phyloP scores from a whole-genome alignment of 495 filamentous ascomycete species.

The Aspergillus leporis region DNA sequence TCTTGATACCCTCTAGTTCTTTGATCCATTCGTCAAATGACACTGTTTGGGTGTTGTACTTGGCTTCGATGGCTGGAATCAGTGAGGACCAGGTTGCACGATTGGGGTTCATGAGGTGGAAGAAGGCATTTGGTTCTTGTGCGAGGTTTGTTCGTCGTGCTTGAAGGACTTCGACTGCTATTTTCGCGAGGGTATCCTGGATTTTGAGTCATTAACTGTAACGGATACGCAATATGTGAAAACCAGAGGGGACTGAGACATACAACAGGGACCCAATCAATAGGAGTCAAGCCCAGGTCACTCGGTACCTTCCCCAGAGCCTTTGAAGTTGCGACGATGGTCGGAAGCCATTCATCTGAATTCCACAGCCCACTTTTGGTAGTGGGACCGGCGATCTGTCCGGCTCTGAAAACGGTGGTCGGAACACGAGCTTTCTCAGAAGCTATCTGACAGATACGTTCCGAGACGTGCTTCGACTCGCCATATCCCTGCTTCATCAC shows the following conservation, averaged over 20 bases:
- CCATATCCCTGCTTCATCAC: constrained; percentile 49
- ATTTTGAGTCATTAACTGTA: not conserved
- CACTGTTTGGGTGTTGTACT: constrained; percentile 10
- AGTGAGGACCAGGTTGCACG: constrained; percentile 22
- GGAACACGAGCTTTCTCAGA: constrained; percentile 36
- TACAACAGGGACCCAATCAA: constrained; percentile 24
- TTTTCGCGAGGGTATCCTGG: constrained; percentile 17
- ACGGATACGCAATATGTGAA: not conserved
- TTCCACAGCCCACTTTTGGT: constrained; percentile 33
- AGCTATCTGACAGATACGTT: constrained; percentile 50
- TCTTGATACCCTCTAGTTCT: constrained; percentile 16
- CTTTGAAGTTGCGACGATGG: constrained; percentile 28
- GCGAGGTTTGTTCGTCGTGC: constrained; percentile 9
- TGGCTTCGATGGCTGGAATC: constrained; percentile 11
- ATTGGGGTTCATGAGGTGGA: constrained; percentile 29
- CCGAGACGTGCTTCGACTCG: constrained; percentile 54
- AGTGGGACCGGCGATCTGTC: constrained; percentile 57
- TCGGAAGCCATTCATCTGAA: constrained; percentile 36
- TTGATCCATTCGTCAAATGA: constrained; percentile 21
- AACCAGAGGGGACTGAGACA: not conserved
- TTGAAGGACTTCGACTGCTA: constrained; percentile 16
- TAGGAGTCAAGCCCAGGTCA: constrained; percentile 3
- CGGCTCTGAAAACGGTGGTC: constrained; percentile 51
- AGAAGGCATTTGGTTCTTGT: constrained; percentile 11
- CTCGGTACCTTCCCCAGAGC: constrained; percentile 16